Base-by-base conservation (phyloP, 2,329 filamentous ascomycete genomes). In the Microcyclosporella mali region DNA sequence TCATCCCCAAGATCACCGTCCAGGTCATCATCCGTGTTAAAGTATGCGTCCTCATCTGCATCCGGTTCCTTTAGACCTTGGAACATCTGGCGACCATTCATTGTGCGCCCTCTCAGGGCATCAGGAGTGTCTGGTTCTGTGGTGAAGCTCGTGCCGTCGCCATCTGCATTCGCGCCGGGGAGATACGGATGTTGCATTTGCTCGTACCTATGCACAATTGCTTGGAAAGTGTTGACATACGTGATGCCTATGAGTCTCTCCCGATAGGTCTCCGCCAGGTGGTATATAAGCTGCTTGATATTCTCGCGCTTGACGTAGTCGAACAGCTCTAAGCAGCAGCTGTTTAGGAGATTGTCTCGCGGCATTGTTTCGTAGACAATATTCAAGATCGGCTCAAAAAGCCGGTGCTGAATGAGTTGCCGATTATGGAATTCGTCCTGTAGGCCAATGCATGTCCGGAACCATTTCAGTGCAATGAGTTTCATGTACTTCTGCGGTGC, bases 351-450 rank as follows among this genome's bases (percentile, higher is more conserved):
- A 55, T 95, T 97, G 64, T 98, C 90, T 32, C 88, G 80, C 1
- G 89, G 87, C 78, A 95, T 84, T 0, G 88, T 92, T 52, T 85
- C 79, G 42, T 84, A 77, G 27, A 97, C 77, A 29, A 95, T 82
- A 53, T 92, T 80, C 11, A 98, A 72, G 27, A 97, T 85, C 1
- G 88, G 85, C 31, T 84, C 85, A 46, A 97, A 81, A 0, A 92
- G 79, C 46, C 82, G 79, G 61, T 89, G 84, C 53, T 88, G 81
- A 18, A 83, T 84, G 55, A 97, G 78, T 56, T 95, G 84, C 41
- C 82, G 84, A 57, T 88, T 82, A 63, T 95, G 95, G 56, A 92
- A 94, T 41, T 94, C 88, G 61, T 97, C 90, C 58, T 92, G 84
- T 29, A 95, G 74, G 34, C 82, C 81, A 45, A 95, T 77, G 47